Percentiles rank a stretch among this genome's conserved stretches.
Evolutionary conservation across 495 filamentous ascomycete genomes (phyloP).

Genomic region (Annulohypoxylon moriforme): DNA sequence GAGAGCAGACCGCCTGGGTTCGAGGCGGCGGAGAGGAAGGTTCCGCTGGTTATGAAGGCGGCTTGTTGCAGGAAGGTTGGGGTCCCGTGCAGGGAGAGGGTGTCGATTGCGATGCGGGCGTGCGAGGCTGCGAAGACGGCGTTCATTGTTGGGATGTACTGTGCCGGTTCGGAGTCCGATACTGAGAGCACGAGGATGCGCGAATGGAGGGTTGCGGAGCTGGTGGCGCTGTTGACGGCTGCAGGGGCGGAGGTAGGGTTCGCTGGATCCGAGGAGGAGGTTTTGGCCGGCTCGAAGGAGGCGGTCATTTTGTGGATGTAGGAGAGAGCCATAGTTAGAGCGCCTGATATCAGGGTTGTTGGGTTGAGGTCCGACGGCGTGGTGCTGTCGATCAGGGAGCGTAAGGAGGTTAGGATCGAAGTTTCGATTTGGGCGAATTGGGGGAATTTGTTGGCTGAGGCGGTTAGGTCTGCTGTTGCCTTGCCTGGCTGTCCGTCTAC

Average conservation of each 20-base stretch:
- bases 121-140: conserved; percentile 93
- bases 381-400: conserved; percentile 74
- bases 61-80: conserved; percentile 94
- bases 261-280: conserved; percentile 44
- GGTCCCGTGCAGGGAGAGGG: conserved; percentile 83
- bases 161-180: conserved; percentile 81
- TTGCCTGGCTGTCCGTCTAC: conserved; percentile 19
- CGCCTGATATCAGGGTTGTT: conserved; percentile 86
- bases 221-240: conserved; percentile 4
- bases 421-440: conserved; percentile 88
- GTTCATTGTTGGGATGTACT: conserved; percentile 99
- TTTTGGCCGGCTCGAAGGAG: conserved; percentile 50
- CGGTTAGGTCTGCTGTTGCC: conserved; percentile 49
- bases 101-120: conserved; percentile 86
- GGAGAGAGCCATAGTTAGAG: conserved; percentile 86
- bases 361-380: conserved; percentile 65
- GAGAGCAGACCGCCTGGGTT: conserved; percentile 76
- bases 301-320: conserved; percentile 78
- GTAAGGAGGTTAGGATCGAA: conserved; percentile 76
- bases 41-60: conserved; percentile 86
- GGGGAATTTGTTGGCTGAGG: conserved; percentile 87
- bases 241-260: conserved; percentile 43
- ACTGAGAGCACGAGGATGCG: conserved; percentile 88
- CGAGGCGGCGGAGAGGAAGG: conserved; percentile 80
- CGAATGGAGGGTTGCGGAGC: conserved; percentile 67